Base-by-base conservation (phyloP, 176 grass and related monocot genomes). In the Zoysia japonica region DNA sequence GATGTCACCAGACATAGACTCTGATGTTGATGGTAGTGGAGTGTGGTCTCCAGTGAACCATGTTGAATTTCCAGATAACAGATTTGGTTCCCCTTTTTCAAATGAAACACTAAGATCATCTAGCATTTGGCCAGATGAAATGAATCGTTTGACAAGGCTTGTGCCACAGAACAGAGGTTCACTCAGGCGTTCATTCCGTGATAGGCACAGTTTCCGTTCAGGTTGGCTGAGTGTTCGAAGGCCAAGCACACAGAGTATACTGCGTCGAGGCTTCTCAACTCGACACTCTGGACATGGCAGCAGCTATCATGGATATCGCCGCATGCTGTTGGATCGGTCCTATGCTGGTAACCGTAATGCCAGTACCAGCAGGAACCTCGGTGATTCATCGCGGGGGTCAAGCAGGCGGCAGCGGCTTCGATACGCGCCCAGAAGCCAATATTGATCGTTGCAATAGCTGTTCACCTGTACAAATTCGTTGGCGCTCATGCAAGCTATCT, bases 341-440 rank as follows among this genome's bases (percentile, higher is more conserved):
- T 76, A 82, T 17, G 41, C 47, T 48, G 44, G 74, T 63, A 45
- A 51, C 71, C 35, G 19, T 72, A 65, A 37, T 40, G 11, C 80
- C 42, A 45, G 28, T 9, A 53, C 60, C 9, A 62, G 68, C 68
- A 72, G 85, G 39, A 90, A 68, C 61, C 72, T 71, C 37, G 64
- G 87, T 86, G 82, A 78, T 73, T 50, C 62, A 47, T 50, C 84
- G 5, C 40, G 65, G 57, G 13, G 49, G 49, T 73, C 72, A n/a
- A 82, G 75, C 54, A 89, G 92, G 75, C 68, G 57, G 13, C 76
- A 80, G 67, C 78, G 80, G 45, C 70, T 88, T 54, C 87, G 85
- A 37, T 80, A 83, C 39, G 86, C 83, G 2, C 68, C 75, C 38
- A 75, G 83, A 52, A 87, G 78, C 57, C 83, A 84, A 5, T 74